A percentile compares a stretch with the other conserved stretches of the same genome.
Evolutionary conservation across 2,329 filamentous ascomycete genomes (phyloP).

Genomic region (Cadophora sp.): DNA sequence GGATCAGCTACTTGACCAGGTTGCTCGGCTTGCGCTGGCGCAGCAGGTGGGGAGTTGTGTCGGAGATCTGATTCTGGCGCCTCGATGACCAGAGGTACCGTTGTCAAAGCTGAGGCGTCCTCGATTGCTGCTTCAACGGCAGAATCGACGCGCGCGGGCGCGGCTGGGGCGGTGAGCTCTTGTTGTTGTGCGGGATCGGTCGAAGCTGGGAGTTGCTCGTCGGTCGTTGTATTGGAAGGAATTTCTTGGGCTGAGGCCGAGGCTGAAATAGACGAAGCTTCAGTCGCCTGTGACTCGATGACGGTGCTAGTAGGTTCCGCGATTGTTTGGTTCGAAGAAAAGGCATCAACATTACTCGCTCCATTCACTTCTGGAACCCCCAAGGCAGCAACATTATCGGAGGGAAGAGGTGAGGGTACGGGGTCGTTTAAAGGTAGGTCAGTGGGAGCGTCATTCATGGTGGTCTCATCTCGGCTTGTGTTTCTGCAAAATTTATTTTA

Average conservation of each 20-base stretch:
- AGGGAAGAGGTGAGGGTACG: conserved; percentile 25
- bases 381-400: conserved; percentile 16
- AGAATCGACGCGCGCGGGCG: conserved; percentile 32
- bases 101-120: conserved; percentile 35
- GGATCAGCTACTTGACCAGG: conserved; percentile 9
- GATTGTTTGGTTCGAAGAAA: conserved; percentile 42
- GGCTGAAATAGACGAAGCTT: conserved; percentile 27
- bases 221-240: conserved; percentile 33
- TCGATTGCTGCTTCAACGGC: conserved; percentile 39
- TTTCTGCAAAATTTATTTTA: conserved; percentile 43
- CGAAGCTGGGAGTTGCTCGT: conserved; percentile 29
- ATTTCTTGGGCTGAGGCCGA: conserved; percentile 31
- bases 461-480: conserved; percentile 42
- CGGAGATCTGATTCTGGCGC: conserved; percentile 44
- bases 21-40: conserved; percentile 16
- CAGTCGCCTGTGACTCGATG: conserved; percentile 30
- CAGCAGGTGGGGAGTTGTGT: conserved; percentile 31
- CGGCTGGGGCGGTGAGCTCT: conserved; percentile 22
- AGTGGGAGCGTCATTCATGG: conserved; percentile 35
- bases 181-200: conserved; percentile 24
- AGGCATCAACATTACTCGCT: conserved; percentile 36
- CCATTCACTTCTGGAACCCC: conserved; percentile 35
- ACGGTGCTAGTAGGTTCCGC: conserved; percentile 22
- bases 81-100: conserved; percentile 44
- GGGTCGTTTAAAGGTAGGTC: conserved; percentile 33